Percentiles rank a stretch among this genome's conserved stretches.
These are phyloP conservation scores for Calophaca sinica DNA, from an alignment of 306 rosid genomes.

Conservation along the genomic window DNA sequence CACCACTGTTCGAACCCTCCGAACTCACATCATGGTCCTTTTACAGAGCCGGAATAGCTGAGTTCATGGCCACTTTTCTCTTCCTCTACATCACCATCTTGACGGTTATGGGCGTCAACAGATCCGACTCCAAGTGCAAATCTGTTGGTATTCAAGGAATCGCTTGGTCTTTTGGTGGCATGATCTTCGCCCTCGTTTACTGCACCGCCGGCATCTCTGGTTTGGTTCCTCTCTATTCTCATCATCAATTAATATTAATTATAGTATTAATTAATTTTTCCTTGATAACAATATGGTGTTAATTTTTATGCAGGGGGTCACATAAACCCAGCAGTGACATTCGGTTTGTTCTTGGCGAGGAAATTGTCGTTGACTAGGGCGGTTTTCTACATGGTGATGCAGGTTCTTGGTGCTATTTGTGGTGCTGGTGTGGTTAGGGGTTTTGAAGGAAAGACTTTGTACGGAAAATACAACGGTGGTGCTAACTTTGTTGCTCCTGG, in stretches of 20 bases:
- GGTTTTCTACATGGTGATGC: conserved; percentile 86
- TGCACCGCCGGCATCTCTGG: conserved; percentile 97
- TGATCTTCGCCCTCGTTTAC: conserved; percentile 94
- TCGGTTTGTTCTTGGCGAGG: conserved; percentile 85
- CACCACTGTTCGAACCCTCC: conserved; percentile 74
- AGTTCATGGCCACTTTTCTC: conserved; percentile 53
- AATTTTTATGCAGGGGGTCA: conserved; percentile 52
- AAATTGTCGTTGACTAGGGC: conserved; percentile 88
- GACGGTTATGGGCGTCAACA: conserved; percentile 59
- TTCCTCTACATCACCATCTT: conserved; percentile 55
- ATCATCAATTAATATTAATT: neutral
- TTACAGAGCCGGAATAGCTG: conserved; percentile 57
- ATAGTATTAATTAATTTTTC: too few relatives aligned
- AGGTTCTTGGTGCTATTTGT: conserved; percentile 73
- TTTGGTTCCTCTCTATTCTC: neutral
- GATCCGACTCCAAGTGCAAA: conserved; percentile 57
- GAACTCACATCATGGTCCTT: conserved; percentile 87
- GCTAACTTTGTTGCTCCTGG: conserved; percentile 73
- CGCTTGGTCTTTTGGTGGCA: conserved; percentile 93
- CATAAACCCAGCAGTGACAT: conserved; percentile 64
- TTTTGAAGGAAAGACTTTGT: conserved; percentile 48
- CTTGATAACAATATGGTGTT: too few relatives aligned
- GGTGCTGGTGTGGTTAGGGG: conserved; percentile 62
- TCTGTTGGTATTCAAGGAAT: conserved; percentile 68
- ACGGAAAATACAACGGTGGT: conserved; percentile 57